These are phyloP conservation scores for Copromyces sp. DNA, from an alignment of 495 filamentous ascomycete species.

Conservation along the genomic window DNA sequence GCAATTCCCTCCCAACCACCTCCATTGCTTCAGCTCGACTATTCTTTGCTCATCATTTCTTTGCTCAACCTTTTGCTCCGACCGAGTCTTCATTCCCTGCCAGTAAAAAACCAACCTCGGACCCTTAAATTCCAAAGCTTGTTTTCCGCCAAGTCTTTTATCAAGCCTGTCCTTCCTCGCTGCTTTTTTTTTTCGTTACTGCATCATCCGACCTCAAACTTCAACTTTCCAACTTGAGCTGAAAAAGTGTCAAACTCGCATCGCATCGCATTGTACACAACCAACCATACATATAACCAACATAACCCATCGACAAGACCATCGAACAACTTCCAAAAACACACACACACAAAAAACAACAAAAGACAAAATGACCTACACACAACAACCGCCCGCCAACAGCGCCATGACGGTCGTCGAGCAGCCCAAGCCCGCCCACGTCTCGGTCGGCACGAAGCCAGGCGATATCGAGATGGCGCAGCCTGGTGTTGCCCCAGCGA, in stretches of 20 bases:
- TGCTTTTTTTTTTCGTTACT: background rate
- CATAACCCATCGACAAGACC: background rate
- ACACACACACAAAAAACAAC: background rate
- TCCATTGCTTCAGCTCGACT: background rate
- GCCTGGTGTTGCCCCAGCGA: slow-evolving; percentile 21
- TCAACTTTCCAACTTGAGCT: background rate
- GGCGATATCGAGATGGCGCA: slow-evolving; percentile 19
- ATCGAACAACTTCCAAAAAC: background rate
- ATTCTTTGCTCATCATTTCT: background rate
- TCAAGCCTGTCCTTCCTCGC: background rate
- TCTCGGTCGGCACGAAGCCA: background rate
- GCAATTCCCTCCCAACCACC: background rate
- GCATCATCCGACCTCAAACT: no score
- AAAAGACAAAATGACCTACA: background rate
- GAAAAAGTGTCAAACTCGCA: background rate
- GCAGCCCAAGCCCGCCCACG: slow-evolving; percentile 8
- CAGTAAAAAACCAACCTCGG: background rate
- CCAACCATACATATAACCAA: background rate
- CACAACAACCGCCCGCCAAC: background rate
- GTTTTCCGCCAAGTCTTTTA: background rate
- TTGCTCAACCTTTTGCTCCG: background rate
- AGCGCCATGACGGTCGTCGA: background rate
- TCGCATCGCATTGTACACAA: background rate
- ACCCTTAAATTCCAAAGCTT: background rate
- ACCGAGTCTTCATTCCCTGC: background rate